Evolutionary conservation across 2,329 filamentous ascomycete species (phyloP).

Genomic region (Thermomyces lanuginosus): DNA sequence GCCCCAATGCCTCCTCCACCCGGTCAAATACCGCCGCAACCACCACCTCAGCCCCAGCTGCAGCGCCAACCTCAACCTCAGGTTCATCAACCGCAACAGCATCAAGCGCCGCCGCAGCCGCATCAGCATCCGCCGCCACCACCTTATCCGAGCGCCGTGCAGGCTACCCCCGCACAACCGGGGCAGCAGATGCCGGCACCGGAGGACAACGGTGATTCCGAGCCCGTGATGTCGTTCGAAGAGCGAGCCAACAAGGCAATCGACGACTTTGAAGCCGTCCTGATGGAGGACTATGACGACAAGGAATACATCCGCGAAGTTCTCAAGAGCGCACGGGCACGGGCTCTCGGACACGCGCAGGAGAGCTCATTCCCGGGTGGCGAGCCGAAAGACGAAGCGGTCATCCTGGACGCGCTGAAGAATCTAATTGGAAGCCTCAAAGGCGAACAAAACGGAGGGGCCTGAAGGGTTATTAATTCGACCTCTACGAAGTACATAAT

Average conservation of each 20-base stretch:
- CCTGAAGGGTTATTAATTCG: constrained; percentile 5
- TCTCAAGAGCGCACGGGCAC: constrained; percentile 26
- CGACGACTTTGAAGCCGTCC: constrained; percentile 28
- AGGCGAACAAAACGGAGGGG: constrained; percentile 12
- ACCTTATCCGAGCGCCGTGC: constrained; percentile 11
- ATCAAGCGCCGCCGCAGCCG: constrained; percentile 6
- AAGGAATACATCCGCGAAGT: constrained; percentile 31
- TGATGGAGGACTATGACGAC: constrained; percentile 30
- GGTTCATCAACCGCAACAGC: constrained; percentile 2
- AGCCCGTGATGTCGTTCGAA: constrained; percentile 22
- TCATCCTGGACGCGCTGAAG: constrained; percentile 25
- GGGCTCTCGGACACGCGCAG: constrained; percentile 22
- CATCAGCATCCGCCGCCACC: constrained; percentile 9
- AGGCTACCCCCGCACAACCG: constrained; percentile 7
- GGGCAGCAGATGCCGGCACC: constrained; percentile 4
- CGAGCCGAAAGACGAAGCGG: constrained; percentile 28
- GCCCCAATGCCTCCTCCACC: too few relatives aligned
- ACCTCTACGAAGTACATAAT: constrained; percentile 9
- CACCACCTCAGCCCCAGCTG: constrained; percentile 8
- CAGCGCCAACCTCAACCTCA: constrained; percentile 5
- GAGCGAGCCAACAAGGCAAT: constrained; percentile 29
- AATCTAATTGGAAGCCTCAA: constrained; percentile 26
- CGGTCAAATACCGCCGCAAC: too few relatives aligned
- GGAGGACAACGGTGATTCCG: constrained; percentile 6
- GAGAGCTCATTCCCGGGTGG: constrained; percentile 29